A percentile compares a stretch with the other conserved stretches of the same genome.
These are phyloP conservation scores for Aspergillus arachidicola DNA, from an alignment of 2,329 filamentous ascomycete species.

Conservation along the genomic window DNA sequence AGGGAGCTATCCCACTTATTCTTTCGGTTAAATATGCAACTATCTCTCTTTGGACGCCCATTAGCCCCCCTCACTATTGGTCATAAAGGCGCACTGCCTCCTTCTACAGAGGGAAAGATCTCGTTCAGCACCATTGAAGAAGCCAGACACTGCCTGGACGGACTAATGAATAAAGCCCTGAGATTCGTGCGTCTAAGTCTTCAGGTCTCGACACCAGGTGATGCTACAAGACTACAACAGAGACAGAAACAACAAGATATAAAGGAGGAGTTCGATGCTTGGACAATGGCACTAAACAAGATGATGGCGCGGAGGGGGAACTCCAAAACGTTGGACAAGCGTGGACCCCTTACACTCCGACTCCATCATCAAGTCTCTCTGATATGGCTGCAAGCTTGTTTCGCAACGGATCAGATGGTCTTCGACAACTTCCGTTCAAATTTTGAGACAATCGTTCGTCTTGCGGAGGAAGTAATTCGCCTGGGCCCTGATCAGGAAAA, in stretches of 20 bases:
- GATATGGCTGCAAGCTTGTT: conserved; percentile 14
- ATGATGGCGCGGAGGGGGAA: conserved; percentile 9
- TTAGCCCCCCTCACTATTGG: conserved; percentile 12
- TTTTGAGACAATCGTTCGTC: conserved; percentile 13
- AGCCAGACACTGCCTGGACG: conserved; percentile 19
- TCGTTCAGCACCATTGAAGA: conserved; percentile 15
- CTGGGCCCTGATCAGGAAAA: conserved; percentile 1
- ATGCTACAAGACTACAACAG: not conserved
- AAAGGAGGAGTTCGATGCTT: conserved; percentile 6
- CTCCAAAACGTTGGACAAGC: conserved; percentile 9
- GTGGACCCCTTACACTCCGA: conserved; percentile 17
- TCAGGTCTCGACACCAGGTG: not conserved
- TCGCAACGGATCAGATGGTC: conserved; percentile 8
- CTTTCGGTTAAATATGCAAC: conserved; percentile 25
- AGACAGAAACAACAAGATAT: conserved; percentile 7
- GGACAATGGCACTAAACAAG: conserved; percentile 16
- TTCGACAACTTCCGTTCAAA: conserved; percentile 15
- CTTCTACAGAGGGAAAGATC: not conserved
- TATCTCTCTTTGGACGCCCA: conserved; percentile 21
- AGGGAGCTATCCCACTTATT: conserved; percentile 21
- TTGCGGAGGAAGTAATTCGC: conserved; percentile 14
- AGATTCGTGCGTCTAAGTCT: conserved; percentile 15
- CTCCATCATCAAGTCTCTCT: conserved; percentile 18
- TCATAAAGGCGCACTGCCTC: not conserved
- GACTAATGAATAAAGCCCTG: conserved; percentile 15